Conservation (phyloP, 2,329 filamentous ascomycete species). For the Botrytis squamosa region DNA sequence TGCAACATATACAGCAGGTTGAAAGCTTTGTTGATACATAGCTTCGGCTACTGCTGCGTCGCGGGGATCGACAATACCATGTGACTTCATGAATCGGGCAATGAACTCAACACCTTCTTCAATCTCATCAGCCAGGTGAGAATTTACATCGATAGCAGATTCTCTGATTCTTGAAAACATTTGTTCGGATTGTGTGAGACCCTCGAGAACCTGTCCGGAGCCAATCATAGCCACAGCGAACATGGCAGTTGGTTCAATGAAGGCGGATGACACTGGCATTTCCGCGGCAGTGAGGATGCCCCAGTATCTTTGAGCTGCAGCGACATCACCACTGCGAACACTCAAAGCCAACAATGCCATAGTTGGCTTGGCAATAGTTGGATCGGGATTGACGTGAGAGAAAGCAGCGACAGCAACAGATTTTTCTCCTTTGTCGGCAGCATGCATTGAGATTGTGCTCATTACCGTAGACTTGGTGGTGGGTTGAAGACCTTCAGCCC, state of each 20-base stretch:
- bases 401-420: constrained; percentile 68
- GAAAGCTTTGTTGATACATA: constrained; percentile 47
- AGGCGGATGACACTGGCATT: constrained; percentile 57
- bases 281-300: constrained; percentile 64
- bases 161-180: constrained; percentile 85
- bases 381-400: constrained; percentile 53
- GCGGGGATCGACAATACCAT: constrained; percentile 55
- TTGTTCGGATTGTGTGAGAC: constrained; percentile 71
- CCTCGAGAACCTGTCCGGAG: constrained; percentile 80
- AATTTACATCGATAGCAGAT: constrained; percentile 49
- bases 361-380: constrained; percentile 57
- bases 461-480: constrained; percentile 62
- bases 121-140: constrained; percentile 71
- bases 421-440: constrained; percentile 76
- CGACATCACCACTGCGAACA: constrained; percentile 76
- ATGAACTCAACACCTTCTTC: constrained; percentile 80
- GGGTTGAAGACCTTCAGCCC: constrained; percentile 64
- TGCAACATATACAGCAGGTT: constrained; percentile 53
- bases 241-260: constrained; percentile 89
- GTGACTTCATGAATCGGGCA: constrained; percentile 56
- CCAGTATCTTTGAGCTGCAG: constrained; percentile 79
- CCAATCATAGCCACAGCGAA: constrained; percentile 85
- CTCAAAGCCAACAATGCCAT: constrained; percentile 85
- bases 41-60: constrained; percentile 49
- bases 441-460: constrained; percentile 69